phyloP scores from a whole-genome alignment of 768 basidiomycete species.

The Suillus subalutaceus region DNA sequence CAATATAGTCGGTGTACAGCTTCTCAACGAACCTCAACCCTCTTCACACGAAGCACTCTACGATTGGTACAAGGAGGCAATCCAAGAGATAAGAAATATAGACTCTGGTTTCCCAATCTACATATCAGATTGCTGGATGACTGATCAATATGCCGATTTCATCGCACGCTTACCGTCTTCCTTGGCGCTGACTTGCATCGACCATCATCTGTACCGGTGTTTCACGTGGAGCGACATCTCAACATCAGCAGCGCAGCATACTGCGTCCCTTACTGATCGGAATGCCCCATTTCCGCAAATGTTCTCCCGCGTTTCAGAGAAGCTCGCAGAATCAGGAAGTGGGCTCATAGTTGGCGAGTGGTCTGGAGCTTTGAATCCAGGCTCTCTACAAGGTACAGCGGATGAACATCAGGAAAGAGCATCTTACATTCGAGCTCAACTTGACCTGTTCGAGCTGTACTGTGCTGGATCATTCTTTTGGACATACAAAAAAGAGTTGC shows the following conservation, averaged over 20 bases:
- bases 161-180: slow-evolving; percentile 38
- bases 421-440: slow-evolving; percentile 62
- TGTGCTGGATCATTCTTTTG: slow-evolving; percentile 85
- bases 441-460: slow-evolving; percentile 60
- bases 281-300: slow-evolving; percentile 42
- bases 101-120: slow-evolving; percentile 67
- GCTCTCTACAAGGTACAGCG: slow-evolving; percentile 52
- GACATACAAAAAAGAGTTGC: slow-evolving; percentile 75
- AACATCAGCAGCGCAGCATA: slow-evolving; percentile 58
- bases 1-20: slow-evolving; percentile 58
- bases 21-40: slow-evolving; percentile 64
- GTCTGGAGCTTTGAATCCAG: slow-evolving; percentile 74
- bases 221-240: slow-evolving; percentile 63
- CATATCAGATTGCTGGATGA: slow-evolving; percentile 76
- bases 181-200: slow-evolving; percentile 57
- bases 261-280: slow-evolving; percentile 46
- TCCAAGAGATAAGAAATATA: slow-evolving; percentile 52
- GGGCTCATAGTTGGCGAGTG: slow-evolving; percentile 76
- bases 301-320: slow-evolving; percentile 41
- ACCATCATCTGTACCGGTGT: slow-evolving; percentile 85
- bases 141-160: slow-evolving; percentile 63
- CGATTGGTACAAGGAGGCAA: slow-evolving; percentile 64
- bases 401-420: slow-evolving; percentile 46
- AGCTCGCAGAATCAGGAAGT: slow-evolving; percentile 45
- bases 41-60: slow-evolving; percentile 52